phyloP scores from a whole-genome alignment of 1,284 basidiomycete genomes.

The Malassezia globosa region DNA sequence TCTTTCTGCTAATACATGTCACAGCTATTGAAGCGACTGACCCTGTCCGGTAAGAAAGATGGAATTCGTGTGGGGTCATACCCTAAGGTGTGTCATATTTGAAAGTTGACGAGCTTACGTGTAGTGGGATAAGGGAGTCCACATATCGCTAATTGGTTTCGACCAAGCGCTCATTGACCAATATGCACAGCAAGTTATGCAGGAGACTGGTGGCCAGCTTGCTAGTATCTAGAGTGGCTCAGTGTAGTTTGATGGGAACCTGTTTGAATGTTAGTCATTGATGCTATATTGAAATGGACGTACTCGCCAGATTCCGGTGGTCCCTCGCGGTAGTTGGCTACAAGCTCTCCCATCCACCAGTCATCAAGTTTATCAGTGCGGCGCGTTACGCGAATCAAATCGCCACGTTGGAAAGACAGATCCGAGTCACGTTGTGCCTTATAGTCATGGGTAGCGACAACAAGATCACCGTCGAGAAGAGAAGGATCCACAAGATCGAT shows the following conservation, averaged over 20 bases:
- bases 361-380: constrained; percentile 33
- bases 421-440: constrained; percentile 34
- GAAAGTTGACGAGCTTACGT: constrained; percentile 2
- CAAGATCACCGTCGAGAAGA: constrained; percentile 17
- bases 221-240: constrained; percentile 47
- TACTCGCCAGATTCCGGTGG: background rate
- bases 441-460: constrained; percentile 38
- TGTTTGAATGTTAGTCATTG: background rate
- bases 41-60: constrained; percentile 61
- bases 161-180: constrained; percentile 14
- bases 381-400: constrained; percentile 36
- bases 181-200: constrained; percentile 1
- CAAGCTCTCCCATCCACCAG: constrained; percentile 39
- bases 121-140: constrained; percentile 54
- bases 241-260: constrained; percentile 16
- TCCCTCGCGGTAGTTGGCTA: constrained; percentile 6
- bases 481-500: background rate
- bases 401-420: constrained; percentile 34
- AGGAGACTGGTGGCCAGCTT: constrained; percentile 52
- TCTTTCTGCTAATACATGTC: constrained; percentile 48
- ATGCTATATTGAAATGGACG: too few species aligned
- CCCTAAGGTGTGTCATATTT: constrained; percentile 12
- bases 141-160: constrained; percentile 70
- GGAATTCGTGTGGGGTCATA: constrained; percentile 72
- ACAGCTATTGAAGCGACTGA: constrained; percentile 61